These are phyloP conservation scores for Arabidopsis suecica DNA, from an alignment of 345 rosid genomes.

Conservation along the genomic window DNA sequence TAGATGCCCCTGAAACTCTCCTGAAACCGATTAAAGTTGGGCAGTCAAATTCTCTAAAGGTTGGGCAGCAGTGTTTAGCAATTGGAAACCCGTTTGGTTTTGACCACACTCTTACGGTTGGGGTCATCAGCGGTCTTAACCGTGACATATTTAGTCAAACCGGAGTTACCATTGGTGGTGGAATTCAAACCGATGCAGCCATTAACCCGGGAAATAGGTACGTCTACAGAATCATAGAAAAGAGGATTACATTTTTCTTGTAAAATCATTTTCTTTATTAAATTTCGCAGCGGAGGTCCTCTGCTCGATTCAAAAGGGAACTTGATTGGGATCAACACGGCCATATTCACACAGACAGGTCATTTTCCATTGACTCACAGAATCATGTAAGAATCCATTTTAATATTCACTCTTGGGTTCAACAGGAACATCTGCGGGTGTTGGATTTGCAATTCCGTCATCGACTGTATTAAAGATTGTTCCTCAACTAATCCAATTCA, in stretches of 20 bases:
- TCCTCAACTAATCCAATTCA: conserved; percentile 83
- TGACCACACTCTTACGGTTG: conserved; percentile 94
- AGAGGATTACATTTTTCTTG: not conserved
- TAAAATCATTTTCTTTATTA: not conserved
- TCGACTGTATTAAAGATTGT: conserved; percentile 87
- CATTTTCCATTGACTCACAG: conserved; percentile 12
- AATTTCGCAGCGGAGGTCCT: conserved; percentile 85
- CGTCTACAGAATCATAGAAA: conserved; percentile 14
- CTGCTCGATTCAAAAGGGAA: conserved; percentile 89
- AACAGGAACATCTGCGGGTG: conserved; percentile 95
- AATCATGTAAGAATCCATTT: not conserved
- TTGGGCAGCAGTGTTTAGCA: conserved; percentile 94
- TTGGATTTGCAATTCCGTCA: conserved; percentile 96
- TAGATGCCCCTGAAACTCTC: conserved; percentile 79
- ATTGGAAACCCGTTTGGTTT: conserved; percentile 98
- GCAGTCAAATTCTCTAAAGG: conserved; percentile 73
- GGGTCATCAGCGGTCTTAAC: conserved; percentile 92
- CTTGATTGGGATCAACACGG: conserved; percentile 89
- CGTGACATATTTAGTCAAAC: conserved; percentile 89
- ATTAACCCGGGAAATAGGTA: conserved; percentile 98
- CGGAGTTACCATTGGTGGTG: conserved; percentile 94
- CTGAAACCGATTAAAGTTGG: conserved; percentile 83
- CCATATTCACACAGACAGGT: conserved; percentile 95
- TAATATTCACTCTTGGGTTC: not conserved
- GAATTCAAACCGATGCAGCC: conserved; percentile 99